Percentiles rank a stretch among this genome's conserved stretches.
Evolutionary conservation across 345 rosid species (phyloP).

Genomic region (Balakata baccata): DNA sequence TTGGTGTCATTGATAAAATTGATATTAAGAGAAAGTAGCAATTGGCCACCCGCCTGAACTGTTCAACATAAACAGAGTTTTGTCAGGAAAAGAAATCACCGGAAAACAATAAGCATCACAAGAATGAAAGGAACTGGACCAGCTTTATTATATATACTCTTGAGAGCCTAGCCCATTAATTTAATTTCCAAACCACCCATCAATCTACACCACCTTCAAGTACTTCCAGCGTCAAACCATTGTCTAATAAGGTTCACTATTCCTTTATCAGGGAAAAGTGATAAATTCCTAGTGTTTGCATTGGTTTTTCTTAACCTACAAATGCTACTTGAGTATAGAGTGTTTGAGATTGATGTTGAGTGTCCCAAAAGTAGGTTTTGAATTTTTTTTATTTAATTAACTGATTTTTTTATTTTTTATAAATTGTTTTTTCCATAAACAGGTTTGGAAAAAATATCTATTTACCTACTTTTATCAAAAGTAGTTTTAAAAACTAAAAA

Average conservation of each 20-base stretch:
- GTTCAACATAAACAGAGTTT: conserved; percentile 44
- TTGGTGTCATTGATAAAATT: conserved; percentile 87
- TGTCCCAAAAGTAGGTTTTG: too few relatives aligned
- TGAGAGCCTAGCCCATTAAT: not conserved
- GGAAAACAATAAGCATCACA: not conserved
- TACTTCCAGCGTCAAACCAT: not conserved
- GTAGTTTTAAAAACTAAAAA: too few relatives aligned
- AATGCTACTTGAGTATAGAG: not conserved
- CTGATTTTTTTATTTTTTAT: too few relatives aligned
- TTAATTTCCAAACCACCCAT: not conserved
- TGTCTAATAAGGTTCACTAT: not conserved
- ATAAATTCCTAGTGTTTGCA: not conserved
- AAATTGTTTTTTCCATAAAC: too few relatives aligned
- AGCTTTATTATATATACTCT: not conserved
- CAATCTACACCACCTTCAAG: not conserved
- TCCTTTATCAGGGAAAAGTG: not conserved
- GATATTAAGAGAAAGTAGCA: conserved; percentile 92
- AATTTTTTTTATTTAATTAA: too few relatives aligned
- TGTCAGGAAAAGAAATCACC: conserved; percentile 29
- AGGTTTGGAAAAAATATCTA: too few relatives aligned
- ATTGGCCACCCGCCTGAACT: conserved; percentile 99
- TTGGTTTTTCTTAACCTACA: not conserved
- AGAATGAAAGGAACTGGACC: not conserved
- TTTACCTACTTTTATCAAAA: too few relatives aligned
- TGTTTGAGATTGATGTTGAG: too few relatives aligned